Evolutionary conservation across 2,329 filamentous ascomycete genomes (phyloP).

Genomic region (Stagonosporopsis chrysanthemi): DNA sequence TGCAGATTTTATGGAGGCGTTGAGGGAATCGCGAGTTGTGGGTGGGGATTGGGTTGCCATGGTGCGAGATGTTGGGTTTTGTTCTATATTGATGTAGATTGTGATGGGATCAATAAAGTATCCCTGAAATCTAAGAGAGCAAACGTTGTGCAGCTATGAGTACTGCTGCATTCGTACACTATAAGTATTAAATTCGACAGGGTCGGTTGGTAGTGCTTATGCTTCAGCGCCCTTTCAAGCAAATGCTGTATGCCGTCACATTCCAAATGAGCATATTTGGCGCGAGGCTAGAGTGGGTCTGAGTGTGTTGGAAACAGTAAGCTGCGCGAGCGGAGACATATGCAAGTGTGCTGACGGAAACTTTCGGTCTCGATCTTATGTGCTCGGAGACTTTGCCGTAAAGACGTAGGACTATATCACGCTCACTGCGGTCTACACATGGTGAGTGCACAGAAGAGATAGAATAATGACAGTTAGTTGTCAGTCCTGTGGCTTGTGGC

Average conservation of each 20-base stretch:
- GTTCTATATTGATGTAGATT: no score
- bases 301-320: background rate
- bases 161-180: background rate
- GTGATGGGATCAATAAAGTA: background rate
- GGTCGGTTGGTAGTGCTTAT: background rate
- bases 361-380: background rate
- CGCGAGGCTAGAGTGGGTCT: background rate
- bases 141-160: background rate
- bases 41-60: background rate
- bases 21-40: background rate
- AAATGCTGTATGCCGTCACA: background rate
- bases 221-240: background rate
- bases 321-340: slow-evolving; percentile 2
- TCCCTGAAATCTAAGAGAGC: no score
- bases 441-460: background rate
- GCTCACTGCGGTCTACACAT: background rate
- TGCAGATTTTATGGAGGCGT: background rate
- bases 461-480: background rate
- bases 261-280: background rate
- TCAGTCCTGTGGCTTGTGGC: background rate
- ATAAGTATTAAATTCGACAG: background rate
- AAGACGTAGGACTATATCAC: background rate
- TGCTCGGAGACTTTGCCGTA: slow-evolving; percentile 1
- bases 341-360: background rate
- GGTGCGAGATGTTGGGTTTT: background rate